phyloP scores from a whole-genome alignment of 1,284 basidiomycete species.

The Marasmius sp. region DNA sequence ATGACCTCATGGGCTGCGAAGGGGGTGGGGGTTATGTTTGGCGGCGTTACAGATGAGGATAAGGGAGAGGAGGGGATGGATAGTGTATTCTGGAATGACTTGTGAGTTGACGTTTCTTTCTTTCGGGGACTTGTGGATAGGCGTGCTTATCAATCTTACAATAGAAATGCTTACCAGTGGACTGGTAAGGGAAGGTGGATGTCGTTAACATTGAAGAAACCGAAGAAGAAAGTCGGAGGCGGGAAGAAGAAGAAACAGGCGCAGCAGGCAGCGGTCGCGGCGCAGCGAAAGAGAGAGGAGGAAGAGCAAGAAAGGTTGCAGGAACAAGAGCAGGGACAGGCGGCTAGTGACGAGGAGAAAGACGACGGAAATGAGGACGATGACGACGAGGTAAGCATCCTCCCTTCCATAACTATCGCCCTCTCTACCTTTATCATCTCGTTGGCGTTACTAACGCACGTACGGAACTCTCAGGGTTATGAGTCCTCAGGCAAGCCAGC shows the following conservation, averaged over 20 bases:
- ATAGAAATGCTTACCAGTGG: constrained; percentile 80
- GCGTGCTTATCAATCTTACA: background rate
- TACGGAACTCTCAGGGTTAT: background rate
- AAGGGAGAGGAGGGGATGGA: constrained; percentile 84
- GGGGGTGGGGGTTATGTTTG: constrained; percentile 81
- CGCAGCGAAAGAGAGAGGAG: constrained; percentile 29
- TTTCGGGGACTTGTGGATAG: too few species aligned
- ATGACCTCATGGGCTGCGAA: constrained; percentile 79
- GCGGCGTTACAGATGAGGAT: constrained; percentile 91
- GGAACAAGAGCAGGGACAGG: constrained; percentile 21
- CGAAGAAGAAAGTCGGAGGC: constrained; percentile 49
- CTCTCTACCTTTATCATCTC: too few species aligned
- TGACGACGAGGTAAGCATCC: background rate
- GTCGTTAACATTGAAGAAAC: constrained; percentile 69
- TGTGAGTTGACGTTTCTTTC: constrained; percentile 45
- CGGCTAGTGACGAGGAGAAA: constrained; percentile 22
- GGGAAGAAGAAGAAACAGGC: constrained; percentile 42
- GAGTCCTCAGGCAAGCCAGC: background rate
- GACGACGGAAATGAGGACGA: constrained; percentile 26
- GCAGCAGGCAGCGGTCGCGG: constrained; percentile 18
- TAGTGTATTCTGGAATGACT: constrained; percentile 82
- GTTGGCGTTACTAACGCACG: too few species aligned
- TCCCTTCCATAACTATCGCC: too few species aligned
- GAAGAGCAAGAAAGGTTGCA: constrained; percentile 25
- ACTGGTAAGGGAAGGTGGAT: constrained; percentile 81